Evolutionary conservation across 176 grass and related monocot species (phyloP).

Genomic region (Otatea glauca): DNA sequence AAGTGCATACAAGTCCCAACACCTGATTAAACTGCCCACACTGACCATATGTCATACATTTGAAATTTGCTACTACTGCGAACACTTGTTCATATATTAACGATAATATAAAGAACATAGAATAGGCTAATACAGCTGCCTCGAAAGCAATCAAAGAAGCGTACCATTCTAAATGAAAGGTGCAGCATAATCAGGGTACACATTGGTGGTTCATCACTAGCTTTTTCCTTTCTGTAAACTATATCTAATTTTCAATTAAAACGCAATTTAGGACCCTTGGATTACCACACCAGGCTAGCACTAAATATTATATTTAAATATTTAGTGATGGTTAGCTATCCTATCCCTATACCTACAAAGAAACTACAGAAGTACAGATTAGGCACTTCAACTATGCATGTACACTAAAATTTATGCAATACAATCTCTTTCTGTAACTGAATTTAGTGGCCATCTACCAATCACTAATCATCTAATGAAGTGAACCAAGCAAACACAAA

Average conservation of each 20-base stretch:
- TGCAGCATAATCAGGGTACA: slow-evolving; percentile 28
- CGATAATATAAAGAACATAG: neutral
- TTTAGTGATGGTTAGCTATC: slow-evolving; percentile 12
- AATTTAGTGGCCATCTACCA: neutral
- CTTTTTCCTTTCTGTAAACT: neutral
- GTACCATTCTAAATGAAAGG: slow-evolving; percentile 5
- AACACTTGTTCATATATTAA: slow-evolving; percentile 23
- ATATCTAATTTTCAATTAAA: slow-evolving; percentile 29
- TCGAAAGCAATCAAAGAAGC: slow-evolving; percentile 15
- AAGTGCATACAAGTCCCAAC: neutral
- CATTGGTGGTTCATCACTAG: slow-evolving; percentile 6
- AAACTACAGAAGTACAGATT: slow-evolving; percentile 21
- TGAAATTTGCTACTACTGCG: neutral
- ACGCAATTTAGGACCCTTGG: neutral
- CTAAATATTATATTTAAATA: neutral
- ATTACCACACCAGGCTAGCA: neutral
- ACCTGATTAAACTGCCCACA: slow-evolving; percentile 32
- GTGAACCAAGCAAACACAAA: neutral
- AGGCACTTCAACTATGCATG: neutral
- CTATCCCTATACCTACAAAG: neutral
- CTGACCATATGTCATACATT: neutral
- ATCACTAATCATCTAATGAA: neutral
- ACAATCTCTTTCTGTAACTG: neutral
- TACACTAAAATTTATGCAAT: neutral
- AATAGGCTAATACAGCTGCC: neutral